Conservation (phyloP, 2,329 filamentous ascomycete species). For the Sordariomycetes sp. region DNA sequence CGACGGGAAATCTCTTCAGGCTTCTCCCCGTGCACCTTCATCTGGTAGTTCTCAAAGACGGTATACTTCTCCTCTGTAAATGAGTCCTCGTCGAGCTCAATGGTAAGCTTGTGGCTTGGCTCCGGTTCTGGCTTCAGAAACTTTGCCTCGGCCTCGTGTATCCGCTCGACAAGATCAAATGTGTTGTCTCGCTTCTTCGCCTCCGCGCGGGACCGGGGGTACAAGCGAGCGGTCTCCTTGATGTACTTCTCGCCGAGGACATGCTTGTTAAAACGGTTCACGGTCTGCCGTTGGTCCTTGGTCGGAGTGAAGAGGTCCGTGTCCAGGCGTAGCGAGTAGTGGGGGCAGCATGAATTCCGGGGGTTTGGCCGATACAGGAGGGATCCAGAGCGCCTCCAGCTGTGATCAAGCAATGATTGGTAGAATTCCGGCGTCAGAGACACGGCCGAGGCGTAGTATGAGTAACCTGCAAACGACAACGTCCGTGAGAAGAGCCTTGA, state of each 20-base stretch:
- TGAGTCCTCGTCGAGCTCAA: constrained; percentile 55
- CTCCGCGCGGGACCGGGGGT: constrained; percentile 56
- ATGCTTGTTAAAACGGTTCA: constrained; percentile 65
- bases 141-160: constrained; percentile 55
- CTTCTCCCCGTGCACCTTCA: constrained; percentile 55
- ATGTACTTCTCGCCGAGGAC: constrained; percentile 56
- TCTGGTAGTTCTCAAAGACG: constrained; percentile 65
- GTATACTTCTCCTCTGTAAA: constrained; percentile 67
- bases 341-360: constrained; percentile 73
- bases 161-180: constrained; percentile 51
- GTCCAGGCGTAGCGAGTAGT: constrained; percentile 72
- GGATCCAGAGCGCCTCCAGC: constrained; percentile 62
- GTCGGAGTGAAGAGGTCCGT: constrained; percentile 49
- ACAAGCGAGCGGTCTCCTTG: constrained; percentile 46
- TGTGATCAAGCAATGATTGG: constrained; percentile 57
- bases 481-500: not conserved
- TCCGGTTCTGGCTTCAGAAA: constrained; percentile 42
- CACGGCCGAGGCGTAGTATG: constrained; percentile 54
- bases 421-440: constrained; percentile 54
- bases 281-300: constrained; percentile 59
- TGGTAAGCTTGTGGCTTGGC: constrained; percentile 53
- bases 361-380: constrained; percentile 71
- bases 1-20: constrained; percentile 40
- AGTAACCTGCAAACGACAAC: constrained; percentile 39
- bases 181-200: constrained; percentile 48